Percentiles rank a stretch among this genome's conserved stretches.
These are phyloP conservation scores for Talaromyces sp. DNA, from an alignment of 2,329 filamentous ascomycete genomes.

Conservation along the genomic window DNA sequence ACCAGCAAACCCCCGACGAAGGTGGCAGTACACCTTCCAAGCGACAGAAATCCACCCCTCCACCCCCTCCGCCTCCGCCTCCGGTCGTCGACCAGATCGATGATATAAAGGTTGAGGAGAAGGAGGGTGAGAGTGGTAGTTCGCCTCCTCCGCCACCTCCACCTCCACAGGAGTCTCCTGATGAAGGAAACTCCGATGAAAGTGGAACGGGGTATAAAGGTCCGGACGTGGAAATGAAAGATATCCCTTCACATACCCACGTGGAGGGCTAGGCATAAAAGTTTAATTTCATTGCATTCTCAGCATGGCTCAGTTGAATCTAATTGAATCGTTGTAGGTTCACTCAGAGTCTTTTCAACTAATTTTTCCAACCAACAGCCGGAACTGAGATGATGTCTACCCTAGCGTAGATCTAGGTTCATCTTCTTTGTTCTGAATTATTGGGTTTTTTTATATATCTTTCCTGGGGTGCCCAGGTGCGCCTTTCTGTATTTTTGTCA, in stretches of 20 bases:
- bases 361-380: too few species aligned
- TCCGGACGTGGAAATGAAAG: slow-evolving; percentile 8
- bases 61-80: slow-evolving; percentile 40
- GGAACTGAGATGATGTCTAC: too few species aligned
- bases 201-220: not conserved
- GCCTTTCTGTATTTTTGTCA: slow-evolving; percentile 20
- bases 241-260: slow-evolving; percentile 22
- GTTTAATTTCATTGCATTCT: not conserved
- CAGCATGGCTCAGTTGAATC: too few species aligned
- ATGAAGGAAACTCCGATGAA: slow-evolving; percentile 26
- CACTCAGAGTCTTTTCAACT: too few species aligned
- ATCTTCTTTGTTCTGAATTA: too few species aligned
- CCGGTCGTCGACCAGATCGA: slow-evolving; percentile 24
- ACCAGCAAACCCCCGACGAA: slow-evolving; percentile 16
- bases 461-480: too few species aligned
- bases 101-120: slow-evolving; percentile 13
- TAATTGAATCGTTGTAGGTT: too few species aligned
- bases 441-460: slow-evolving; percentile 7
- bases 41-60: slow-evolving; percentile 53
- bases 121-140: slow-evolving; percentile 12
- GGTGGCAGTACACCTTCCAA: slow-evolving; percentile 55
- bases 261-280: slow-evolving; percentile 21
- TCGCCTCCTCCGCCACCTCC: slow-evolving; percentile 10
- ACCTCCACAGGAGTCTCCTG: slow-evolving; percentile 14
- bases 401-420: too few species aligned